A percentile compares a stretch with the other conserved stretches of the same genome.
These are phyloP conservation scores for Nothophytophthora sp. DNA, from an alignment of 352 stramenopile species.

Conservation along the genomic window DNA sequence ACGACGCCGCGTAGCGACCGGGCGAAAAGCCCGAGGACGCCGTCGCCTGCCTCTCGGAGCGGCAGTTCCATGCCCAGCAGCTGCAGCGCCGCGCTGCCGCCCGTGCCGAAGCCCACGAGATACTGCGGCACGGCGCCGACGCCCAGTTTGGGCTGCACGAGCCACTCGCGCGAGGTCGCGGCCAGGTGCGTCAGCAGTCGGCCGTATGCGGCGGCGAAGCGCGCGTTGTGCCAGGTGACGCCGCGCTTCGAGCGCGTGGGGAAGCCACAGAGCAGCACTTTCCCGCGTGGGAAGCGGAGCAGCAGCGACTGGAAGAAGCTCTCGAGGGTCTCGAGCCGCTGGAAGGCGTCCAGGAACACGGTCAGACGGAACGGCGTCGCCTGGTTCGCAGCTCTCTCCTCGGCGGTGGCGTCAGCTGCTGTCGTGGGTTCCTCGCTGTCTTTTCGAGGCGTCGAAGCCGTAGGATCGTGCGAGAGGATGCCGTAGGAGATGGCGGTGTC, in stretches of 20 bases:
- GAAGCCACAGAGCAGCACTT: constrained; percentile 67
- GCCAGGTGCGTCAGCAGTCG: constrained; percentile 57
- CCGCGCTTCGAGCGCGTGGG: constrained; percentile 35
- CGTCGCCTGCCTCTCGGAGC: constrained; percentile 14
- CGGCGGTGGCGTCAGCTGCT: constrained; percentile 14
- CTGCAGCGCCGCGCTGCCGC: constrained; percentile 47
- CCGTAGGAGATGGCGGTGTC: constrained; percentile 49
- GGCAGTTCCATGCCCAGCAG: constrained; percentile 51
- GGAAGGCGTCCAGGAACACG: constrained; percentile 68
- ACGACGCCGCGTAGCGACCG: constrained; percentile 50
- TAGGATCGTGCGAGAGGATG: constrained; percentile 43
- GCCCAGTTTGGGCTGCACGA: constrained; percentile 73
- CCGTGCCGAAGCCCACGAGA: constrained; percentile 63
- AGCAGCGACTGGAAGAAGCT: constrained; percentile 61
- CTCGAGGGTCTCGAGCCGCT: constrained; percentile 58
- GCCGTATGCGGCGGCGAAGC: constrained; percentile 42
- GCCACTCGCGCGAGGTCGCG: constrained; percentile 57
- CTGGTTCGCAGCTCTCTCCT: constrained; percentile 5
- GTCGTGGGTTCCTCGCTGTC: not conserved
- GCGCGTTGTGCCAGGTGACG: constrained; percentile 53
- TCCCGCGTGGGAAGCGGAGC: constrained; percentile 58
- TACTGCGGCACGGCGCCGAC: constrained; percentile 65
- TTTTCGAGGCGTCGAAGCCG: constrained; percentile 10
- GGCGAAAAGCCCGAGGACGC: constrained; percentile 40
- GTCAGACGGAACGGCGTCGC: constrained; percentile 51